Conservation (phyloP, 179 eudicot genomes). For the Actinidia polygama region DNA sequence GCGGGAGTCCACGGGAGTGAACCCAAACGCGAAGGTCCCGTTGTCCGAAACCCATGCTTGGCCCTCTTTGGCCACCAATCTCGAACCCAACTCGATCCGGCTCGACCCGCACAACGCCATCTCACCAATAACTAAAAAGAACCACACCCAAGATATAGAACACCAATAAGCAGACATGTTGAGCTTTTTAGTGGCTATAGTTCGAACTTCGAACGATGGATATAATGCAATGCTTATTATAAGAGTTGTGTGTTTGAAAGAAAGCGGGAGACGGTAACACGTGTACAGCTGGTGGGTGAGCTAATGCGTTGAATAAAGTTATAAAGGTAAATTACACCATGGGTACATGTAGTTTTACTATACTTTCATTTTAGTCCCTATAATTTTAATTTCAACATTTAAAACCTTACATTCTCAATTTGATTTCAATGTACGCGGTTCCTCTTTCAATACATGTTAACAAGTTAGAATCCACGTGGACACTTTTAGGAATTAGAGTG, state of each 20-base stretch:
- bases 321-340: too few species aligned
- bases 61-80: slow-evolving; percentile 58
- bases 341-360: too few species aligned
- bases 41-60: slow-evolving; percentile 74
- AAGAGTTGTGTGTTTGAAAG: slow-evolving; percentile 10
- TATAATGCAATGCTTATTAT: background rate
- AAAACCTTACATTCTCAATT: too few species aligned
- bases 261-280: slow-evolving; percentile 30
- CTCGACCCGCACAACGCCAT: slow-evolving; percentile 12
- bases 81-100: slow-evolving; percentile 47
- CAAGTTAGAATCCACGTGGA: too few species aligned
- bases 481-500: too few species aligned
- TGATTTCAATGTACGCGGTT: too few species aligned
- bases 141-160: slow-evolving; percentile 1
- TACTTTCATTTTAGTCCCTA: too few species aligned
- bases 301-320: slow-evolving; percentile 64
- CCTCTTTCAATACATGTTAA: too few species aligned
- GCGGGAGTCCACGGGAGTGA: slow-evolving; percentile 39
- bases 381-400: too few species aligned
- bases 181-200: background rate
- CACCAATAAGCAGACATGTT: background rate
- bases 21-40: slow-evolving; percentile 87
- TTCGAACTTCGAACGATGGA: background rate
- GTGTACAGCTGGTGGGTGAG: slow-evolving; percentile 67
- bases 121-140: slow-evolving; percentile 18